Conservation (phyloP, 495 filamentous ascomycete species). For the Aspergillus taichungensis region DNA sequence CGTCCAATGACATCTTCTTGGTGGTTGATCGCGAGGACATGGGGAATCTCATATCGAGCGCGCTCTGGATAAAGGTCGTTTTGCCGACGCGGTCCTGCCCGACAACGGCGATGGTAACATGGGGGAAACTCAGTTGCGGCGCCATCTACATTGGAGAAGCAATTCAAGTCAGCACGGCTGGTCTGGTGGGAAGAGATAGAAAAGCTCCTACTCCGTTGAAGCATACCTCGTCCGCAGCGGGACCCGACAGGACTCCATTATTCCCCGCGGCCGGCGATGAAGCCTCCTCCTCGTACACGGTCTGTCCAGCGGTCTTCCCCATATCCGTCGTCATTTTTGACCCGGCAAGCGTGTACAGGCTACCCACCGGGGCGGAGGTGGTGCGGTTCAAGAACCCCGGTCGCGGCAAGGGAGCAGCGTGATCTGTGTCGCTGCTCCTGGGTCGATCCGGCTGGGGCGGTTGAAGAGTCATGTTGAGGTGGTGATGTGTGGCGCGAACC, state of each 20-base stretch:
- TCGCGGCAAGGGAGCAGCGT: constrained; percentile 19
- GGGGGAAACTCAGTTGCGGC: constrained; percentile 22
- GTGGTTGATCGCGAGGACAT: constrained; percentile 49
- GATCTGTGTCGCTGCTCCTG: constrained; percentile 22
- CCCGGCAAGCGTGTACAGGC: constrained; percentile 20
- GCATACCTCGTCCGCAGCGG: constrained; percentile 22
- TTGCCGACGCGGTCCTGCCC: constrained; percentile 78
- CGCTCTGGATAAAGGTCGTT: constrained; percentile 77
- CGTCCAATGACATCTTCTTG: constrained; percentile 70
- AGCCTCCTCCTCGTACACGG: constrained; percentile 27
- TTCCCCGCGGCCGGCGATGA: constrained; percentile 6
- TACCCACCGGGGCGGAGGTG: constrained; percentile 26
- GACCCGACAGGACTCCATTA: constrained; percentile 9
- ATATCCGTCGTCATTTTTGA: constrained; percentile 11
- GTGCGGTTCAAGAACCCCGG: constrained; percentile 26
- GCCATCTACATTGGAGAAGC: constrained; percentile 12
- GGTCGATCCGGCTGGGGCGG: constrained; percentile 21
- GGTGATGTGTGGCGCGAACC: constrained; percentile 1
- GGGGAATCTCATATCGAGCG: constrained; percentile 57
- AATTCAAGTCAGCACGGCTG: neutral
- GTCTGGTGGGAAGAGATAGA: too few relatives aligned
- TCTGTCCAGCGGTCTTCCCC: constrained; percentile 16
- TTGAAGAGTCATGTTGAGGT: constrained; percentile 15
- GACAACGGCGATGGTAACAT: constrained; percentile 80
- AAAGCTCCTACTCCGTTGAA: neutral